A percentile compares a stretch with the other conserved stretches of the same genome.
These are phyloP conservation scores for Maudiozyma pseudohumilis DNA, from an alignment of 805 yeast genomes.

Conservation along the genomic window DNA sequence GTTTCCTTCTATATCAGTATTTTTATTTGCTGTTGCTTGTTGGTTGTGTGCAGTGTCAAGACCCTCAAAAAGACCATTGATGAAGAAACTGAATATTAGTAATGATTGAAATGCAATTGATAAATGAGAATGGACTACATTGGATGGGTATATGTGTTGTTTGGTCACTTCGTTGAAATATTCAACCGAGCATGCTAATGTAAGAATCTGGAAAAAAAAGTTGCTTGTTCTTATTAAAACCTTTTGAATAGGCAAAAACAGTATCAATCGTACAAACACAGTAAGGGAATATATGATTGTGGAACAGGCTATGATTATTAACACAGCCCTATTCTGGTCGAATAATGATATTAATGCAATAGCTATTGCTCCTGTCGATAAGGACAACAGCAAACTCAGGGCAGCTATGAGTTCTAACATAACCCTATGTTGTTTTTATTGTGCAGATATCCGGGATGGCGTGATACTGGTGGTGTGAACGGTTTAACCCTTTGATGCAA, in stretches of 20 bases:
- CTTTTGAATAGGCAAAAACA: neutral
- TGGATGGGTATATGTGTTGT: neutral
- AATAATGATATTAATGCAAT: slow-evolving; percentile 15
- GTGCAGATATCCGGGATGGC: too few relatives aligned
- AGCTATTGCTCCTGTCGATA: slow-evolving; percentile 17
- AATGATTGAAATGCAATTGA: slow-evolving; percentile 14
- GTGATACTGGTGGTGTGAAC: too few relatives aligned
- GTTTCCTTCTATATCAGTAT: slow-evolving; percentile 1
- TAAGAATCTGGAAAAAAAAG: slow-evolving; percentile 12
- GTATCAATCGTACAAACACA: slow-evolving; percentile 1
- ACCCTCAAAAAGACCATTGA: slow-evolving; percentile 18
- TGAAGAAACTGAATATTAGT: slow-evolving; percentile 13
- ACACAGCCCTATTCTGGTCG: slow-evolving; percentile 12
- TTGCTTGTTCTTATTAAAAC: neutral
- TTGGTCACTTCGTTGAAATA: slow-evolving; percentile 13
- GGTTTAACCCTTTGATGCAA: too few relatives aligned
- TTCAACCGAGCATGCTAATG: slow-evolving; percentile 14
- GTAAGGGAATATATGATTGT: slow-evolving; percentile 13
- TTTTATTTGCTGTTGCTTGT: neutral
- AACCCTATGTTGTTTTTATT: too few relatives aligned
- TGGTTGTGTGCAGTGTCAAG: neutral
- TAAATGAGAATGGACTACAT: slow-evolving; percentile 7
- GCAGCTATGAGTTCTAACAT: slow-evolving; percentile 1
- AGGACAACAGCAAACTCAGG: slow-evolving; percentile 11
- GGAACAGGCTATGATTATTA: slow-evolving; percentile 20